Conservation (phyloP, 768 basidiomycete species). For the Albatrellus ellisii region DNA sequence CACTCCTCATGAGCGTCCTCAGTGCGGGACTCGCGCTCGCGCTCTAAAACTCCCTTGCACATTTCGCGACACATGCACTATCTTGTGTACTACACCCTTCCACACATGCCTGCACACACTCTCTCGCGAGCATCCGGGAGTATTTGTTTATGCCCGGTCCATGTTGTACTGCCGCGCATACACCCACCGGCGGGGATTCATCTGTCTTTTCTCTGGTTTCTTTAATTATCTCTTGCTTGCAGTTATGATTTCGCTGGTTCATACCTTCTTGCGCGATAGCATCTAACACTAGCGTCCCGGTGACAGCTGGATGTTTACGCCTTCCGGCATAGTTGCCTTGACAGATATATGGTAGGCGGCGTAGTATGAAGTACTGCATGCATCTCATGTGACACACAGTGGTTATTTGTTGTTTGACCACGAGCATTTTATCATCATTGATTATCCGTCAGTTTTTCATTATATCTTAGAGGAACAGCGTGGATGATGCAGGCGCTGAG, state of each 20-base stretch:
- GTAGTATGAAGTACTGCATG: too few relatives aligned
- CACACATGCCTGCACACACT: slow-evolving; percentile 1
- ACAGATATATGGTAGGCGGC: too few relatives aligned
- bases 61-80: background rate
- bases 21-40: background rate
- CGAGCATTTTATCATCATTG: too few relatives aligned
- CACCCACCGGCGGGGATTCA: background rate
- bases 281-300: slow-evolving; percentile 3
- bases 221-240: background rate
- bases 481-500: too few relatives aligned
- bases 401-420: too few relatives aligned
- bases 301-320: slow-evolving; percentile 1
- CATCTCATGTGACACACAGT: too few relatives aligned
- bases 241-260: background rate
- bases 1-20: slow-evolving; percentile 3
- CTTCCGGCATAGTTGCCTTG: too few relatives aligned
- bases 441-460: too few relatives aligned
- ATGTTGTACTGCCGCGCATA: background rate
- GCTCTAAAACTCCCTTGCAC: background rate
- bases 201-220: background rate
- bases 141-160: background rate
- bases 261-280: background rate
- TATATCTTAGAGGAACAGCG: too few relatives aligned
- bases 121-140: background rate
- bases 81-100: too few relatives aligned